These are phyloP conservation scores for Amphichorda felina DNA, from an alignment of 2,329 filamentous ascomycete species.

Conservation along the genomic window DNA sequence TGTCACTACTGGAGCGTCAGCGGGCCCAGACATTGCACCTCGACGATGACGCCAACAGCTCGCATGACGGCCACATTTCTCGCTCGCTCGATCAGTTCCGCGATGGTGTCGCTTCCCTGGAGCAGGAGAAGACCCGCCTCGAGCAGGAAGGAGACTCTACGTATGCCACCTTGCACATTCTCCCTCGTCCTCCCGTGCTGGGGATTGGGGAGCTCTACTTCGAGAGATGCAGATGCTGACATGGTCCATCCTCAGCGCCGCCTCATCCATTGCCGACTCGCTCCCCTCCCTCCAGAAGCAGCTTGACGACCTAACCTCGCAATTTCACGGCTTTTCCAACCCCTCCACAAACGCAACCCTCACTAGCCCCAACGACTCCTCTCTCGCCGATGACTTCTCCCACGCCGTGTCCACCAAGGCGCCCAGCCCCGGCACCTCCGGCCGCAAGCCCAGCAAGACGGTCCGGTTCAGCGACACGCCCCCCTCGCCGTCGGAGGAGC, in stretches of 20 bases:
- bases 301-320: slow-evolving; percentile 62
- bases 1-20: slow-evolving; percentile 85
- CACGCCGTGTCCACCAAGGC: slow-evolving; percentile 39
- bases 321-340: slow-evolving; percentile 61
- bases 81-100: slow-evolving; percentile 78
- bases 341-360: slow-evolving; percentile 37
- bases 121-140: slow-evolving; percentile 51
- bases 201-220: neutral
- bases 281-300: slow-evolving; percentile 60
- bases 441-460: slow-evolving; percentile 45
- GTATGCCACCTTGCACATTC: slow-evolving; percentile 25
- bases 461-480: slow-evolving; percentile 74
- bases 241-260: slow-evolving; percentile 23
- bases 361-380: slow-evolving; percentile 51
- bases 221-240: neutral
- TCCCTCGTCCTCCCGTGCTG: neutral
- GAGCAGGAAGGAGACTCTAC: slow-evolving; percentile 51
- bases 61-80: slow-evolving; percentile 76
- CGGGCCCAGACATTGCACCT: slow-evolving; percentile 73
- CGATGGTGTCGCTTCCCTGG: slow-evolving; percentile 63
- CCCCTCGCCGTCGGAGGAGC: slow-evolving; percentile 16
- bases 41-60: slow-evolving; percentile 35
- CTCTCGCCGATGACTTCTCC: slow-evolving; percentile 50
- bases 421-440: slow-evolving; percentile 48
- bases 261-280: slow-evolving; percentile 45